A percentile compares a stretch with the other conserved stretches of the same genome.
phyloP scores from a whole-genome alignment of 2,329 filamentous ascomycete genomes.

The Setomelanomma holmii region DNA sequence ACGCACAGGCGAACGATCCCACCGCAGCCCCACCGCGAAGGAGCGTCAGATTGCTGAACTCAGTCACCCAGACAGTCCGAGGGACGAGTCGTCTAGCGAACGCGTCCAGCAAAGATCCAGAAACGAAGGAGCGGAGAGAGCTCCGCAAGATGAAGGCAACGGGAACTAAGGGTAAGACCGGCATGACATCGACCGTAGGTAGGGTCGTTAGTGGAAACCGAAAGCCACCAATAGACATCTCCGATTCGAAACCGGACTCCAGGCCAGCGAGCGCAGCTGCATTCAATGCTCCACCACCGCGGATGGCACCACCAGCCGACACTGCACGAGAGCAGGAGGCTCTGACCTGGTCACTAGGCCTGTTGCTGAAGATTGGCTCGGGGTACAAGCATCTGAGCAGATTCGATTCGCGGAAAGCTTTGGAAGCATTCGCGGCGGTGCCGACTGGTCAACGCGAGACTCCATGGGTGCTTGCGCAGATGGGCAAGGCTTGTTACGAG shows the following conservation, averaged over 20 bases:
- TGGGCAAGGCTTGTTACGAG: slow-evolving; percentile 91
- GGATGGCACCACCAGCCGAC: slow-evolving; percentile 59
- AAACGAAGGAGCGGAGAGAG: slow-evolving; percentile 71
- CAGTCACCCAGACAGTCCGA: slow-evolving; percentile 65
- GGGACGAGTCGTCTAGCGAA: slow-evolving; percentile 68
- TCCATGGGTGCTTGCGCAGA: slow-evolving; percentile 89
- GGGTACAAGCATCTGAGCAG: slow-evolving; percentile 80
- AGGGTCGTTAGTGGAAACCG: slow-evolving; percentile 90
- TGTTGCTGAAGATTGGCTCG: slow-evolving; percentile 80
- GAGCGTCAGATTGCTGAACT: slow-evolving; percentile 52
- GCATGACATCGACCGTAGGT: slow-evolving; percentile 75
- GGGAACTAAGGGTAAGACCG: slow-evolving; percentile 67
- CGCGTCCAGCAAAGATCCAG: slow-evolving; percentile 59
- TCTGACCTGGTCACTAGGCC: slow-evolving; percentile 76
- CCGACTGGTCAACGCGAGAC: slow-evolving; percentile 82
- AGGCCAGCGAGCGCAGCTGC: slow-evolving; percentile 47
- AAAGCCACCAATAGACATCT: slow-evolving; percentile 71
- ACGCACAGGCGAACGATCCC: slow-evolving; percentile 40
- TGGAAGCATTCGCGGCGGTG: slow-evolving; percentile 75
- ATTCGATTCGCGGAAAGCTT: slow-evolving; percentile 79
- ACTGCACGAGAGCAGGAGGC: slow-evolving; percentile 74
- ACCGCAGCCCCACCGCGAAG: slow-evolving; percentile 54
- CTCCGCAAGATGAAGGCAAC: slow-evolving; percentile 84
- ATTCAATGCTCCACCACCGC: slow-evolving; percentile 33
- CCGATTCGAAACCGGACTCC: slow-evolving; percentile 70